A percentile compares a stretch with the other conserved stretches of the same genome.
Conservation (phyloP, 225 moss, liverwort and hornwort species). For the Bryum argenteum region DNA sequence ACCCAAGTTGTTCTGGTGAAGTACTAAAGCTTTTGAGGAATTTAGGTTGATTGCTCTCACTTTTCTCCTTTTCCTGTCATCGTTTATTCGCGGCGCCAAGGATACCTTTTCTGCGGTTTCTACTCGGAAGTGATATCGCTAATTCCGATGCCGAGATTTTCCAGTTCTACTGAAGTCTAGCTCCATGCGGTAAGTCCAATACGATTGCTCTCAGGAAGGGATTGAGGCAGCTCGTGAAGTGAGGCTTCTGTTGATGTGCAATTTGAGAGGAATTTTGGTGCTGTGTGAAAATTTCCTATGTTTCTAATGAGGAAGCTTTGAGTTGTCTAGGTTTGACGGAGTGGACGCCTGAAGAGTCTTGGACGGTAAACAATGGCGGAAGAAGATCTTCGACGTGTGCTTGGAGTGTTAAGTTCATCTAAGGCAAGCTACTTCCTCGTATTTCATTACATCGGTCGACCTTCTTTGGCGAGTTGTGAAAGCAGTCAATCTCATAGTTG, state of each 20-base stretch:
- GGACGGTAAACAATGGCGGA: conserved; percentile 29
- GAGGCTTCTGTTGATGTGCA: background rate
- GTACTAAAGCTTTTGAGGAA: background rate
- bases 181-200: background rate
- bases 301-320: background rate
- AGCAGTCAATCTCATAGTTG: background rate
- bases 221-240: background rate
- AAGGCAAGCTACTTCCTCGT: conserved; percentile 36
- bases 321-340: conserved; percentile 26
- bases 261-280: background rate
- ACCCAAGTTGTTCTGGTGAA: background rate
- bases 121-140: background rate
- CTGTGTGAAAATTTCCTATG: background rate
- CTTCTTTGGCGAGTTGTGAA: background rate
- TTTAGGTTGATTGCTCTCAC: background rate
- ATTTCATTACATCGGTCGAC: background rate
- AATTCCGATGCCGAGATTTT: background rate
- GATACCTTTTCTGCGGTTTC: background rate
- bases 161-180: background rate
- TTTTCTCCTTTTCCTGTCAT: conserved; percentile 2
- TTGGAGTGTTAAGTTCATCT: conserved; percentile 37
- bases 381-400: conserved; percentile 36
- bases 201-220: background rate
- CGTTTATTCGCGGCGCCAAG: background rate
- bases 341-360: conserved; percentile 11